Conservation (phyloP, 495 filamentous ascomycete genomes). For the Letharia lupina region DNA sequence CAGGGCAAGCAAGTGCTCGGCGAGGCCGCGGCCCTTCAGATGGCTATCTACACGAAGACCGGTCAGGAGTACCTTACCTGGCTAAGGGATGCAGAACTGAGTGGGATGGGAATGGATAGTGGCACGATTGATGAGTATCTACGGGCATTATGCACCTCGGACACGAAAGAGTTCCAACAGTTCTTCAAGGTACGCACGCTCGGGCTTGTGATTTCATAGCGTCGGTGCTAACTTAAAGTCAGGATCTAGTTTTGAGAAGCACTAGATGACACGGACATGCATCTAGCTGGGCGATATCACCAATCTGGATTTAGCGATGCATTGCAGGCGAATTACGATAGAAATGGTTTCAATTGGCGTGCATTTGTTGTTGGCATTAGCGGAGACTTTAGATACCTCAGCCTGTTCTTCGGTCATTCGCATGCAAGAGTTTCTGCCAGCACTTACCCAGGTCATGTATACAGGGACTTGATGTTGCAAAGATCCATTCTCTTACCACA, state of each 20-base stretch:
- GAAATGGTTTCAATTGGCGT: neutral
- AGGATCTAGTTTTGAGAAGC: slow-evolving; percentile 25
- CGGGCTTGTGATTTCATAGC: neutral
- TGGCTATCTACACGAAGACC: slow-evolving; percentile 79
- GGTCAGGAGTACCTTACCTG: slow-evolving; percentile 53
- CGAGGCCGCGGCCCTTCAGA: slow-evolving; percentile 77
- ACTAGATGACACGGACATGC: slow-evolving; percentile 17
- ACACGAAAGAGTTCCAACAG: slow-evolving; percentile 45
- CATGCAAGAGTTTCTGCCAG: neutral
- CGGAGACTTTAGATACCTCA: slow-evolving; percentile 16
- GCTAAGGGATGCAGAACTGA: slow-evolving; percentile 45
- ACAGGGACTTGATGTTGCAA: neutral
- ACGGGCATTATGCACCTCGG: slow-evolving; percentile 41
- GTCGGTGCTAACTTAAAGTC: neutral
- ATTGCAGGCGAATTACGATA: slow-evolving; percentile 13
- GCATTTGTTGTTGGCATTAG: slow-evolving; percentile 17
- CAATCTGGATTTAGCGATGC: slow-evolving; percentile 21
- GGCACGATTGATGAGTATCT: slow-evolving; percentile 51
- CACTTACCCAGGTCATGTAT: neutral
- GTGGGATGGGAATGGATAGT: slow-evolving; percentile 44
- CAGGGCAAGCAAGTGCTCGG: slow-evolving; percentile 74
- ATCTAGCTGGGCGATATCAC: neutral
- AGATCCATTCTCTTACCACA: neutral
- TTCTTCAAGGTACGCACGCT: slow-evolving; percentile 39
- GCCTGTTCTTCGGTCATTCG: neutral